Evolutionary conservation across 306 rosid genomes (phyloP).

Genomic region (Carpinus viminea): DNA sequence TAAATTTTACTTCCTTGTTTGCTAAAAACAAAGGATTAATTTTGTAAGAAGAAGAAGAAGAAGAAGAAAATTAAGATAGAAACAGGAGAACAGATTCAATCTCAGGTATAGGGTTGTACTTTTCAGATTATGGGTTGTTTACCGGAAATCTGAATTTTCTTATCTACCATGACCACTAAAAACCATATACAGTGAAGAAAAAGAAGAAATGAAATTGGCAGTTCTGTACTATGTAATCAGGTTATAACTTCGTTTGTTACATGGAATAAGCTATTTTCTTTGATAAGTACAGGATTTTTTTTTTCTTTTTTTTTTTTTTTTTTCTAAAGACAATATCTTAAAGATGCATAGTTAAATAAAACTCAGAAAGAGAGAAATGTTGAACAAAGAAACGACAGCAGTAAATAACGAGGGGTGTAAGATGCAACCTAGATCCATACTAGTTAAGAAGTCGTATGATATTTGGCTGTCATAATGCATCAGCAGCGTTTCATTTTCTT

Average conservation of each 20-base stretch:
- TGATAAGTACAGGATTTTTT: too few relatives aligned
- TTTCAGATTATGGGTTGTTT: constrained; percentile 10
- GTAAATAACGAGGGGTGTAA: too few relatives aligned
- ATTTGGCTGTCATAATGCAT: too few relatives aligned
- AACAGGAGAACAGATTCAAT: background rate
- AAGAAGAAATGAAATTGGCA: background rate
- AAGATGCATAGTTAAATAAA: background rate
- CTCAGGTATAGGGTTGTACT: background rate
- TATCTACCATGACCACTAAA: background rate
- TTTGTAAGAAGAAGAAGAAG: background rate
- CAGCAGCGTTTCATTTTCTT: too few relatives aligned
- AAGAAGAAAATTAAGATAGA: background rate
- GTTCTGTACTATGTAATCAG: background rate
- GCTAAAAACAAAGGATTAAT: constrained; percentile 13
- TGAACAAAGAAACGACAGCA: too few relatives aligned
- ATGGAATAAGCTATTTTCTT: background rate
- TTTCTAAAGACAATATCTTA: background rate
- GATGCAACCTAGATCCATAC: background rate
- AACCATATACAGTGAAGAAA: background rate
- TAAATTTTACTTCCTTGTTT: constrained; percentile 14
- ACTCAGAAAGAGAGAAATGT: too few relatives aligned
- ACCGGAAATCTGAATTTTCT: background rate
- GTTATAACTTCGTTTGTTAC: background rate
- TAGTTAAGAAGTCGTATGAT: too few relatives aligned
- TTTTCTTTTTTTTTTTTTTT: too few relatives aligned